Conservation (phyloP, 2,329 filamentous ascomycete species). For the Phyllosticta citrichinensis region DNA sequence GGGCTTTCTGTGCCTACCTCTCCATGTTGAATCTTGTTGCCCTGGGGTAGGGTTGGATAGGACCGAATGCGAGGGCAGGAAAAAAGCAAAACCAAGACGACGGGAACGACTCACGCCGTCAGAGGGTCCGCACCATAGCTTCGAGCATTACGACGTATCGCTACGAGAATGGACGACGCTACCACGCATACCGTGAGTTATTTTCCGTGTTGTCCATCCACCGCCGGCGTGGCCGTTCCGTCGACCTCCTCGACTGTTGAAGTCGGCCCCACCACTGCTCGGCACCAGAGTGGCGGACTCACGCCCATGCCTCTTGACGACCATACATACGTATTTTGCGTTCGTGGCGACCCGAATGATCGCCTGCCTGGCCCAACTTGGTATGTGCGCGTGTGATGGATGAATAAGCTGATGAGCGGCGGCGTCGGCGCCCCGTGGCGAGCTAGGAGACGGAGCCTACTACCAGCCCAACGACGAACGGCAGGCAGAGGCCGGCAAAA, state of each 20-base stretch:
- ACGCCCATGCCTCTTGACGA: too few species aligned
- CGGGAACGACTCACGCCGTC: conserved; percentile 3
- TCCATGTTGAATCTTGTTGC: neutral
- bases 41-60: neutral
- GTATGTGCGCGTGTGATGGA: neutral
- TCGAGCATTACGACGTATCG: conserved; percentile 30
- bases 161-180: conserved; percentile 27
- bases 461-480: conserved; percentile 26
- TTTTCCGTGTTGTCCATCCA: too few species aligned
- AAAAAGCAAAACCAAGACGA: neutral
- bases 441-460: conserved; percentile 22
- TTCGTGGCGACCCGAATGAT: neutral
- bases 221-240: neutral
- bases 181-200: conserved; percentile 23
- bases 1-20: too few species aligned
- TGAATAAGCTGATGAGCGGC: neutral
- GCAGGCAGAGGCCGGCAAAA: conserved; percentile 12
- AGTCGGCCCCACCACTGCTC: too few species aligned
- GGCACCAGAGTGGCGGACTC: too few species aligned
- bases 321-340: too few species aligned
- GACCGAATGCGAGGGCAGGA: neutral
- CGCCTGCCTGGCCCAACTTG: neutral
- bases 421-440: too few species aligned
- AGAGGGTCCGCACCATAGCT: conserved; percentile 27
- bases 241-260: neutral